Base-by-base conservation (phyloP, 2,329 filamentous ascomycete species). In the Botrytis deweyae region DNA sequence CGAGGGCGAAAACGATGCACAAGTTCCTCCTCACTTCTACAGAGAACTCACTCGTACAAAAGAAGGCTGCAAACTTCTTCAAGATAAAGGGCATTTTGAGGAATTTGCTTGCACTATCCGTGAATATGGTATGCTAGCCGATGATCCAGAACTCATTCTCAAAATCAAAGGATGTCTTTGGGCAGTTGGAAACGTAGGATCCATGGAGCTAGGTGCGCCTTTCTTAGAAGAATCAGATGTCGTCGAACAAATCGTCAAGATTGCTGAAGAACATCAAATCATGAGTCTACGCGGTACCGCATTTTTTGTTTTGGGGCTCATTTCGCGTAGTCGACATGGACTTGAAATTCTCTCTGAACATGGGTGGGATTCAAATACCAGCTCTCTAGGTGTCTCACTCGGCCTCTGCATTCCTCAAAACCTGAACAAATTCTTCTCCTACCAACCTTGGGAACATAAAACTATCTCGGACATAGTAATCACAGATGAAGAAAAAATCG, bases 121-220 rank as follows among this genome's bases (percentile, higher is more conserved):
- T 67, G 94, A 98, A 76, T 92, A 94, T 78, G 93, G 92, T 52
- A 91, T 95, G 85, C 92, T 96, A 78, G 91, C 91, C 61, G 92
- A 97, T 77, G 96, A 99, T 79, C 82, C 88, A 0, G 96, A 99
- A 82, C 88, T 92, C 38, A 90, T 98, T 63, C 90, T 94, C 74
- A 98, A 98, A 81, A 94, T 98, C 77, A 99, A 99, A 82, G 96
- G 95, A 12, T 98, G 94, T 81, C 86, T 99, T 66, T 99, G 96
- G 96, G 96, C 96, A 0, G 94, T 99, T 1, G 96, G 96, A 38
- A 99, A 99, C 78, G 95, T 99, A 55, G 96, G 96, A 0, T 98
- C 95, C 0, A 98, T 99, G 95, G 95, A 98, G 79, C 89, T 98
- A 2, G 96, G 96, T 1, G 95, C 95, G 1, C 94, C 94, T 0